phyloP scores from a whole-genome alignment of 352 stramenopile species.

The Pythium sp. region DNA sequence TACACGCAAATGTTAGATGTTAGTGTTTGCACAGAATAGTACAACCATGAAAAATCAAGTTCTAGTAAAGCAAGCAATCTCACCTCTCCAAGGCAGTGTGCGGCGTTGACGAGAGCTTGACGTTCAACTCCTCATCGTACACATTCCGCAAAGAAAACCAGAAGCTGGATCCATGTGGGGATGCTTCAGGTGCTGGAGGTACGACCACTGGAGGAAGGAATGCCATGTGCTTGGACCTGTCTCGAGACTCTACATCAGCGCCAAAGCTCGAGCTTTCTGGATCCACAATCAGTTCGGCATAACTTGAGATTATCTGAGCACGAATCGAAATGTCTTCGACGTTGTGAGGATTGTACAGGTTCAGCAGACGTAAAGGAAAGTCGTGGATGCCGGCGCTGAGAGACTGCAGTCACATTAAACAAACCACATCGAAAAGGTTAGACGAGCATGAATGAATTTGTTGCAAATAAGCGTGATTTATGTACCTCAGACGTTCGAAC shows the following conservation, averaged over 20 bases:
- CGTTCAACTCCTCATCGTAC: conserved; percentile 79
- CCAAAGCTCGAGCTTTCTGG: conserved; percentile 63
- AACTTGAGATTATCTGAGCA: conserved; percentile 83
- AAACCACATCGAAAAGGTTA: background rate
- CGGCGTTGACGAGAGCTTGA: conserved; percentile 54
- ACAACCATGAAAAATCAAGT: background rate
- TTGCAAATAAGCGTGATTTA: background rate
- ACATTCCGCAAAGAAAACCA: conserved; percentile 86
- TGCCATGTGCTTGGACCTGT: conserved; percentile 40
- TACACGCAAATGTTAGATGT: conserved; percentile 4
- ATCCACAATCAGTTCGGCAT: conserved; percentile 76
- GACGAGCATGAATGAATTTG: background rate
- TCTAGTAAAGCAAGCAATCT: conserved; percentile 1
- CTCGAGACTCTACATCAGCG: conserved; percentile 16
- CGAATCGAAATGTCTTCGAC: conserved; percentile 56
- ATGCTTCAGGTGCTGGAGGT: conserved; percentile 49
- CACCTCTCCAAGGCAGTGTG: conserved; percentile 49
- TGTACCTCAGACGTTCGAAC: conserved; percentile 58
- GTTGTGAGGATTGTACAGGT: conserved; percentile 81
- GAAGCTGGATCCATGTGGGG: conserved; percentile 62
- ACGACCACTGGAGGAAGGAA: conserved; percentile 75
- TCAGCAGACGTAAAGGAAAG: conserved; percentile 65
- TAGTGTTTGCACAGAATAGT: conserved; percentile 1
- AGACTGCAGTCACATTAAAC: background rate
- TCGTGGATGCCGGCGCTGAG: conserved; percentile 51